Conservation (phyloP, 2,329 filamentous ascomycete genomes). For the Pezicula rhizophila region DNA sequence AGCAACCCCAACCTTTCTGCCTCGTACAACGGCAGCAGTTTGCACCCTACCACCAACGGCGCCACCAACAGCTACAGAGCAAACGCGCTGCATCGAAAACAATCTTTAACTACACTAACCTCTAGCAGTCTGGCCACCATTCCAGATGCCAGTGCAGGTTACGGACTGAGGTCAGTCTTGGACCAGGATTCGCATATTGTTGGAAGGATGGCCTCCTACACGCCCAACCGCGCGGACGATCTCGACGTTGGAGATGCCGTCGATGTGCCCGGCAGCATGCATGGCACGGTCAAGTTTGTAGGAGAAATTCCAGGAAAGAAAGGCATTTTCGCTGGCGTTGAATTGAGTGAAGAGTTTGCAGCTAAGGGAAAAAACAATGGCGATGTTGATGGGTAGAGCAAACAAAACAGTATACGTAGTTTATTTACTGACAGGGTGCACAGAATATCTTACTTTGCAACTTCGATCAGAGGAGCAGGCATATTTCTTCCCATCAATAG, state of each 20-base stretch:
- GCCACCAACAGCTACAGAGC: conserved; percentile 3
- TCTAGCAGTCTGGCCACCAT: conserved; percentile 56
- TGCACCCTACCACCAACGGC: conserved; percentile 6
- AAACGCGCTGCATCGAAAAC: conserved; percentile 57
- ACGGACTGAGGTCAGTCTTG: conserved; percentile 52
- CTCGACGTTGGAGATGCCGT: conserved; percentile 76
- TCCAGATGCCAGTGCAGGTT: conserved; percentile 60
- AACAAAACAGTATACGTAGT: conserved; percentile 8
- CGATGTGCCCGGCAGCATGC: conserved; percentile 90
- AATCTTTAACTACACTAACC: conserved; percentile 65
- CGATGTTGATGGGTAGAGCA: conserved; percentile 82
- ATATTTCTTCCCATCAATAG: conserved; percentile 90
- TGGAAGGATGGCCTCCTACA: conserved; percentile 46
- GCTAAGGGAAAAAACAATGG: conserved; percentile 88
- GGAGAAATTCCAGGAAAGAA: conserved; percentile 83
- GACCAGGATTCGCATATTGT: conserved; percentile 32
- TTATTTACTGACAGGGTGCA: conserved; percentile 18
- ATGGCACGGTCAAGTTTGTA: conserved; percentile 82
- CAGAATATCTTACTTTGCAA: conserved; percentile 74
- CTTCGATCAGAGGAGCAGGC: conserved; percentile 70
- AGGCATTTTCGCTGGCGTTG: conserved; percentile 86
- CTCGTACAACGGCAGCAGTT: conserved; percentile 14
- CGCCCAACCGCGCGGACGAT: conserved; percentile 46
- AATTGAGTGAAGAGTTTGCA: conserved; percentile 76
- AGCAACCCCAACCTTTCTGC: conserved; percentile 46